Percentiles rank a stretch among this genome's conserved stretches.
Conservation (phyloP, 805 yeast genomes). For the Starmerella etchellsii region DNA sequence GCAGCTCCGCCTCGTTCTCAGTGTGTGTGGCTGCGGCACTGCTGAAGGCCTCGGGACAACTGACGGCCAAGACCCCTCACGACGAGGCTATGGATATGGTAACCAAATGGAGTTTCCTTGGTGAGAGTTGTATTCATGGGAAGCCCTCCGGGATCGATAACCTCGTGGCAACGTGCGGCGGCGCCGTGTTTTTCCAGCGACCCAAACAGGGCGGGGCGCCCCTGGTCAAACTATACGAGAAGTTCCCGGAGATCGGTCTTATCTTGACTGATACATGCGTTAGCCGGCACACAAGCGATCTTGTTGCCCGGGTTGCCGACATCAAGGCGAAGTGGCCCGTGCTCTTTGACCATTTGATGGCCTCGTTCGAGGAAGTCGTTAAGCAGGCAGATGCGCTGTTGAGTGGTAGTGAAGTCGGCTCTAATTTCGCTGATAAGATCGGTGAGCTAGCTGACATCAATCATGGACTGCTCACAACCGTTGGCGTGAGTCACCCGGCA, state of each 20-base stretch:
- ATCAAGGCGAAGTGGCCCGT: conserved; percentile 42
- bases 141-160: conserved; percentile 95
- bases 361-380: conserved; percentile 64
- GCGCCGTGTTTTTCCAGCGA: conserved; percentile 84
- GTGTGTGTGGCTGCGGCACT: conserved; percentile 75
- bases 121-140: conserved; percentile 92
- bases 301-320: conserved; percentile 64
- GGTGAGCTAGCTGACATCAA: conserved; percentile 55
- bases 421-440: conserved; percentile 17
- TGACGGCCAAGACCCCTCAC: conserved; percentile 23
- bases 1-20: conserved; percentile 82
- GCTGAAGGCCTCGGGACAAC: conserved; percentile 41
- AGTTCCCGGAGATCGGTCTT: conserved; percentile 61
- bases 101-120: conserved; percentile 80
- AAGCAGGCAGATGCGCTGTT: conserved; percentile 57
- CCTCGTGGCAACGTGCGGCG: conserved; percentile 91
- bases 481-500: conserved; percentile 91
- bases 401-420: conserved; percentile 28
- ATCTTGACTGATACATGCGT: conserved; percentile 72
- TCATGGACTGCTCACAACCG: conserved; percentile 71
- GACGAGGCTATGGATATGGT: conserved; percentile 34
- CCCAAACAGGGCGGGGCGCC: conserved; percentile 24
- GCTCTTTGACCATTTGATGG: conserved; percentile 46
- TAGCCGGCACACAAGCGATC: conserved; percentile 75
- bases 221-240: conserved; percentile 52